Percentiles rank a stretch among this genome's conserved stretches.
phyloP scores from a whole-genome alignment of 805 yeast species.

The Zygosaccharomyces rouxii region DNA sequence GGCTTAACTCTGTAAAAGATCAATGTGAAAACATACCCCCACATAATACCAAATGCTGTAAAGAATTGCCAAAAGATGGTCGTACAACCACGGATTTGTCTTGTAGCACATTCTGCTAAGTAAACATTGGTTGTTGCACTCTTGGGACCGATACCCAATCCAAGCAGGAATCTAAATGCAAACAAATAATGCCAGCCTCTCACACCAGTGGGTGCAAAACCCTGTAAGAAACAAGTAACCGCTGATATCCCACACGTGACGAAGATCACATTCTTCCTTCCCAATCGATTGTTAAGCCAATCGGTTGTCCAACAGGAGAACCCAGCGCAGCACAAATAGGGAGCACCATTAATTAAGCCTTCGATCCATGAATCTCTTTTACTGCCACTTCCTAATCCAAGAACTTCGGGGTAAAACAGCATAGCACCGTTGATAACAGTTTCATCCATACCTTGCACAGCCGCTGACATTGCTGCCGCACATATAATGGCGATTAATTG shows the following conservation, averaged over 20 bases:
- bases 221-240: conserved; percentile 65
- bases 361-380: conserved; percentile 47
- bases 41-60: conserved; percentile 71
- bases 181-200: conserved; percentile 66
- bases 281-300: conserved; percentile 49
- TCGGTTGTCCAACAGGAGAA: conserved; percentile 65
- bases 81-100: conserved; percentile 57
- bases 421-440: conserved; percentile 71
- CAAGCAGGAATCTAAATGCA: conserved; percentile 60
- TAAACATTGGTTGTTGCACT: conserved; percentile 75
- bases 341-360: conserved; percentile 69
- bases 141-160: conserved; percentile 68
- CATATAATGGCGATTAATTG: conserved; percentile 54
- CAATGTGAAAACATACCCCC: conserved; percentile 62
- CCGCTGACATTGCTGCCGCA: conserved; percentile 72
- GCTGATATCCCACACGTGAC: conserved; percentile 58
- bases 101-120: conserved; percentile 62
- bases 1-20: conserved; percentile 55
- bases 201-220: conserved; percentile 39
- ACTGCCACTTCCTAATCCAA: conserved; percentile 49
- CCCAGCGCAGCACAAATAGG: conserved; percentile 59
- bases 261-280: conserved; percentile 65
- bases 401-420: conserved; percentile 51
- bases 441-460: conserved; percentile 79
- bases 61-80: conserved; percentile 74